Evolutionary conservation across 163 green algal species (phyloP).

Genomic region (Scenedesmus sp.): DNA sequence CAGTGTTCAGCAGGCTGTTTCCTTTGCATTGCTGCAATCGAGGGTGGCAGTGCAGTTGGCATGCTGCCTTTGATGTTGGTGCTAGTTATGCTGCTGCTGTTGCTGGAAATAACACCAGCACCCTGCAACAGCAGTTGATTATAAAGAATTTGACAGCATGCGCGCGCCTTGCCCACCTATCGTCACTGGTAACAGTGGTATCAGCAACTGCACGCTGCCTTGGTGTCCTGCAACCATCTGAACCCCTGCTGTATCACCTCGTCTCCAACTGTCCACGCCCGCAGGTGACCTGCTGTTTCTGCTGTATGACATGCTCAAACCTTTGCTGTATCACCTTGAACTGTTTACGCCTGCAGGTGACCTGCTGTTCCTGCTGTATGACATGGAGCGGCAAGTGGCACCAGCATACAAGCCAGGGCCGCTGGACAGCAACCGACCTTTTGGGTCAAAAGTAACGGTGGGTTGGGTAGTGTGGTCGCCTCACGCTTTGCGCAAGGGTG

Average conservation of each 20-base stretch:
- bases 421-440: constrained; percentile 64
- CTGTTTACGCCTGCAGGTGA: constrained; percentile 62
- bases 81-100: no score
- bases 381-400: constrained; percentile 69
- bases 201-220: no score
- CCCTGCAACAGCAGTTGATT: no score
- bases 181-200: no score
- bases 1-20: not conserved
- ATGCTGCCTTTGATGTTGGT: no score
- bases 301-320: constrained; percentile 77
- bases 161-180: no score
- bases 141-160: no score
- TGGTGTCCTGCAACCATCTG: not conserved
- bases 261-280: not conserved
- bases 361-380: constrained; percentile 82
- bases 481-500: no score
- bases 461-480: not conserved
- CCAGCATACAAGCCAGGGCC: constrained; percentile 54
- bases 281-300: constrained; percentile 79
- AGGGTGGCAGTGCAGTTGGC: not conserved
- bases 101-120: no score
- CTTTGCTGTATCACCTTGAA: no score
- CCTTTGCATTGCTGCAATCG: no score
- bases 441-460: constrained; percentile 58
- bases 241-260: not conserved